Evolutionary conservation across 2,329 filamentous ascomycete species (phyloP).

Genomic region (Huntiella bhutanensis): DNA sequence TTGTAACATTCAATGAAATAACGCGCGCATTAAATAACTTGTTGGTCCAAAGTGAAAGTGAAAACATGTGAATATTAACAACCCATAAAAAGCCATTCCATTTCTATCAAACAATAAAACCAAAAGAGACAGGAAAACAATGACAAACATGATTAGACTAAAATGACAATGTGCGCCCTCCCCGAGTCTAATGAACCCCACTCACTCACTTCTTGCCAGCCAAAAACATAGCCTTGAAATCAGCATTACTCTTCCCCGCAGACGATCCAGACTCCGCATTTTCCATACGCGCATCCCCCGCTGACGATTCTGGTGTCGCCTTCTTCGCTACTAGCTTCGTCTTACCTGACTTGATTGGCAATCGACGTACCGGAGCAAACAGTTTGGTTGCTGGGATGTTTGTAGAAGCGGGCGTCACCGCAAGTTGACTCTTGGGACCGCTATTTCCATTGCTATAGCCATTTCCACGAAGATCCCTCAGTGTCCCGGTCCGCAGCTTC

Average conservation of each 20-base stretch:
- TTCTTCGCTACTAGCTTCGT: constrained; percentile 19
- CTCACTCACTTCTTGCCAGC: constrained; percentile 10
- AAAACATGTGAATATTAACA: too few species aligned
- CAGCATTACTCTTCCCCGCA: constrained; percentile 32
- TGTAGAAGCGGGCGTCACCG: background rate
- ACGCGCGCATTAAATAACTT: too few species aligned
- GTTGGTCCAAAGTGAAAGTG: too few species aligned
- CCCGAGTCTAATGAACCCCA: too few species aligned
- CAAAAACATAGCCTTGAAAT: constrained; percentile 35
- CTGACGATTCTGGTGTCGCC: constrained; percentile 7
- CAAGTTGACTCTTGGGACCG: background rate
- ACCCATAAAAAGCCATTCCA: too few species aligned
- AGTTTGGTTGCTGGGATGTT: constrained; percentile 5
- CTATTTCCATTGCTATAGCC: background rate
- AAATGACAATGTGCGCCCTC: too few species aligned
- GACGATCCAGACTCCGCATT: too few species aligned
- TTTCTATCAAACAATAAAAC: too few species aligned
- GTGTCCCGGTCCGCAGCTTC: constrained; percentile 33
- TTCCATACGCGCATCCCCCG: too few species aligned
- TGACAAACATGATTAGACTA: too few species aligned
- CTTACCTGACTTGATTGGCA: constrained; percentile 17
- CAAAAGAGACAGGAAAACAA: too few species aligned
- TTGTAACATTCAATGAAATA: too few species aligned
- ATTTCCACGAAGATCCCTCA: constrained; percentile 33
- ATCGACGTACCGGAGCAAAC: constrained; percentile 13